These are phyloP conservation scores for Plantago rigida DNA, from an alignment of 305 asterid genomes.

Conservation along the genomic window DNA sequence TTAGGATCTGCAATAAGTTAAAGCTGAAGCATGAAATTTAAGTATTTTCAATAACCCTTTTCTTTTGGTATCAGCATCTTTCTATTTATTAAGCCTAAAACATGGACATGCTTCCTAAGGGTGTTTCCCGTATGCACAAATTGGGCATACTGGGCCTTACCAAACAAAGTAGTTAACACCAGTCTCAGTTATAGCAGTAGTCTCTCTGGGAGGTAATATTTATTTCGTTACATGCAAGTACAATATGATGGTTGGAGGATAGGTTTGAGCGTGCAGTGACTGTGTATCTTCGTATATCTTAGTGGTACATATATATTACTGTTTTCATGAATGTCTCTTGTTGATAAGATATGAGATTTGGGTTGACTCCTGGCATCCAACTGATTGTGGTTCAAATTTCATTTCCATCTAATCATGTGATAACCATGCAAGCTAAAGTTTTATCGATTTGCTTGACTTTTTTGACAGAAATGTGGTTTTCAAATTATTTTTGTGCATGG, in stretches of 20 bases:
- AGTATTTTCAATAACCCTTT: conserved; percentile 3
- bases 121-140: neutral
- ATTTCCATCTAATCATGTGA: conserved; percentile 9
- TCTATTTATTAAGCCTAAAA: neutral
- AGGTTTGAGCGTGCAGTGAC: conserved; percentile 1
- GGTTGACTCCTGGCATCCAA: neutral
- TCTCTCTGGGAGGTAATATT: neutral
- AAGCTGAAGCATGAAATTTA: neutral
- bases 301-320: conserved; percentile 6
- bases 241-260: neutral
- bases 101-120: neutral
- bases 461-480: conserved; percentile 14
- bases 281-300: neutral
- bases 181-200: neutral
- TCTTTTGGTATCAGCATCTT: neutral
- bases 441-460: conserved; percentile 16
- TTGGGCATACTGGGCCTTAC: neutral
- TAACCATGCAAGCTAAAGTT: conserved; percentile 3
- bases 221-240: neutral
- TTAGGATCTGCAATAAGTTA: conserved; percentile 15
- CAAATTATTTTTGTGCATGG: conserved; percentile 2
- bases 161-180: neutral
- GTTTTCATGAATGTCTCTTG: neutral
- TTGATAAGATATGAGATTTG: conserved; percentile 11
- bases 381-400: conserved; percentile 14